Percentiles rank a stretch among this genome's conserved stretches.
These are phyloP conservation scores for Mycena albidolilacea DNA, from an alignment of 768 basidiomycete genomes.

Conservation along the genomic window DNA sequence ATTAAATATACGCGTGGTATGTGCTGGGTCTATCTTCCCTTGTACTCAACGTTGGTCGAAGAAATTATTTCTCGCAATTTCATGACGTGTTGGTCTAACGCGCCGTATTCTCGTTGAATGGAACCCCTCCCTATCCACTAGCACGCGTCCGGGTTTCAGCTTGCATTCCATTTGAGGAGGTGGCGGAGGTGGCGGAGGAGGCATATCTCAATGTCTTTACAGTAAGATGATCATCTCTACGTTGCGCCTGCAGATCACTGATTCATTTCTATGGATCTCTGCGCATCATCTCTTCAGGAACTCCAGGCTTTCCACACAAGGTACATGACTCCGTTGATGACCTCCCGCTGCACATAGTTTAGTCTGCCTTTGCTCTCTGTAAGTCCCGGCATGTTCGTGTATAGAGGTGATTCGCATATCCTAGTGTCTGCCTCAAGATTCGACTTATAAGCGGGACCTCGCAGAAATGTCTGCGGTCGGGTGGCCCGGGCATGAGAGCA, in stretches of 20 bases:
- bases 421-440: slow-evolving; percentile 14
- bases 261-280: neutral
- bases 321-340: slow-evolving; percentile 5
- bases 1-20: neutral
- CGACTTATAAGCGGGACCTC: slow-evolving; percentile 6
- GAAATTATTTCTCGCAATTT: neutral
- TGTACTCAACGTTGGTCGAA: neutral
- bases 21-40: neutral
- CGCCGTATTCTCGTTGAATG: too few species aligned
- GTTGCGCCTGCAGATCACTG: neutral
- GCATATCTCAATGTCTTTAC: too few species aligned
- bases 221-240: too few species aligned
- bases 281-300: neutral
- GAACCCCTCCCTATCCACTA: too few species aligned
- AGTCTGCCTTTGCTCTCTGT: slow-evolving; percentile 14
- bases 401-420: slow-evolving; percentile 27
- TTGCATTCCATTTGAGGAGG: too few species aligned
- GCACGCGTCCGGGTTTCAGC: too few species aligned
- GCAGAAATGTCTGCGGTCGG: slow-evolving; percentile 18
- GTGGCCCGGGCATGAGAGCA: slow-evolving; percentile 16
- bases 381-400: slow-evolving; percentile 18
- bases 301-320: slow-evolving; percentile 2
- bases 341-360: neutral
- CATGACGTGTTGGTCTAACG: neutral
- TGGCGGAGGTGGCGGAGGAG: too few species aligned